Percentiles rank a stretch among this genome's conserved stretches.
Conservation (phyloP, 805 yeast genomes). For the Pichia ethanolica region DNA sequence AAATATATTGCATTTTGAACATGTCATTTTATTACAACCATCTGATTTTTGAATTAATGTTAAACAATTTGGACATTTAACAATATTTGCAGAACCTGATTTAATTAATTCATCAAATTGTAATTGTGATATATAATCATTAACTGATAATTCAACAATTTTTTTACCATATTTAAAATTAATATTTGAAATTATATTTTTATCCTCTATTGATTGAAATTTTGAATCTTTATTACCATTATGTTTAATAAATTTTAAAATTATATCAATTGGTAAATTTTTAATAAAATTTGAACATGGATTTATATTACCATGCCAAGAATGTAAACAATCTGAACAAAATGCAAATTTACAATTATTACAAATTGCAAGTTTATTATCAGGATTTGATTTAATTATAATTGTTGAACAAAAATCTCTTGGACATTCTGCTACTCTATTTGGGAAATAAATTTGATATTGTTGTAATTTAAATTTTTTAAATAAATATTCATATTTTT, state of each 20-base stretch:
- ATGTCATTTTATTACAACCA: slow-evolving; percentile 61
- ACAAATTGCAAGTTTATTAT: slow-evolving; percentile 43
- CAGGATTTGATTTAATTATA: slow-evolving; percentile 40
- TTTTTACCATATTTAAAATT: slow-evolving; percentile 38
- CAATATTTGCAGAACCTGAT: slow-evolving; percentile 35
- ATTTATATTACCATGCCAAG: slow-evolving; percentile 53
- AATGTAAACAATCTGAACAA: slow-evolving; percentile 47
- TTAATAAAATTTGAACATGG: slow-evolving; percentile 33
- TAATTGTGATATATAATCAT: slow-evolving; percentile 40
- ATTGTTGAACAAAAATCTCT: slow-evolving; percentile 35
- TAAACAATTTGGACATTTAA: slow-evolving; percentile 46
- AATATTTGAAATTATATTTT: slow-evolving; percentile 26
- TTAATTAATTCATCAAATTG: slow-evolving; percentile 37
- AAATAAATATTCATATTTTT: slow-evolving; percentile 34
- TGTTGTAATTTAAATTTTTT: slow-evolving; percentile 34
- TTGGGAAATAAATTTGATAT: slow-evolving; percentile 39
- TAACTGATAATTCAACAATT: slow-evolving; percentile 34
- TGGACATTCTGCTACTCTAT: slow-evolving; percentile 45
- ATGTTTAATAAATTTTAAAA: slow-evolving; percentile 29
- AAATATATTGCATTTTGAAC: slow-evolving; percentile 38
- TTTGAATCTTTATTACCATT: slow-evolving; percentile 9
- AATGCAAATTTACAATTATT: slow-evolving; percentile 44
- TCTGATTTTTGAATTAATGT: slow-evolving; percentile 45
- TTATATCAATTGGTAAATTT: slow-evolving; percentile 31
- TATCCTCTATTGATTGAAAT: slow-evolving; percentile 14